Conservation (phyloP, 140 eudicot genomes). For the Erigeron philadelphicus region DNA sequence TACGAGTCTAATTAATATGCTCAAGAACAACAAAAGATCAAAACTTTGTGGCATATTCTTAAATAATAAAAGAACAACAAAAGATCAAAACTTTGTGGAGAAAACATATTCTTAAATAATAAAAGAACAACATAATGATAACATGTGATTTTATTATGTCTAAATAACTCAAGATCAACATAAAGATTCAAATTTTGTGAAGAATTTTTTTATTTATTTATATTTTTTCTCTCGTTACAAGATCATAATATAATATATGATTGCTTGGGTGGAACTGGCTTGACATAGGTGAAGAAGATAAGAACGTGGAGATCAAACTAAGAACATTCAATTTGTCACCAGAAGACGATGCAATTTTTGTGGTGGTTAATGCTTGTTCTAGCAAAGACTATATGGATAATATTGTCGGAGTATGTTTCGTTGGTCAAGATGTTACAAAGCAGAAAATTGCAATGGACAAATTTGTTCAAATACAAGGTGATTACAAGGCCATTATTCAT, state of each 20-base stretch:
- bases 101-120: not conserved
- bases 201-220: constrained; percentile 1
- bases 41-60: not conserved
- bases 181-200: constrained; percentile 6
- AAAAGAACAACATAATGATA: constrained; percentile 1
- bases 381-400: constrained; percentile 67
- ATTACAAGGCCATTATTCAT: constrained; percentile 80
- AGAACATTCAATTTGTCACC: constrained; percentile 52
- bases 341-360: constrained; percentile 51
- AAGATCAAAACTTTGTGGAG: not conserved
- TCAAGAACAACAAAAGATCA: constrained; percentile 2
- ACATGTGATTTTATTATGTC: not conserved
- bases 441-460: constrained; percentile 87
- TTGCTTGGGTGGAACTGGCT: constrained; percentile 15
- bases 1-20: not conserved
- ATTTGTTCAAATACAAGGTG: constrained; percentile 83
- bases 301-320: constrained; percentile 77
- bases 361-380: constrained; percentile 93
- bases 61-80: not conserved
- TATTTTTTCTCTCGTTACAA: not conserved
- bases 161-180: not conserved
- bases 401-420: constrained; percentile 82
- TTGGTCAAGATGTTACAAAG: constrained; percentile 87
- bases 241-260: constrained; percentile 5
- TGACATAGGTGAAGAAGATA: constrained; percentile 82